These are phyloP conservation scores for Licmophora abbreviata DNA, from an alignment of 108 stramenopile species.

Conservation along the genomic window DNA sequence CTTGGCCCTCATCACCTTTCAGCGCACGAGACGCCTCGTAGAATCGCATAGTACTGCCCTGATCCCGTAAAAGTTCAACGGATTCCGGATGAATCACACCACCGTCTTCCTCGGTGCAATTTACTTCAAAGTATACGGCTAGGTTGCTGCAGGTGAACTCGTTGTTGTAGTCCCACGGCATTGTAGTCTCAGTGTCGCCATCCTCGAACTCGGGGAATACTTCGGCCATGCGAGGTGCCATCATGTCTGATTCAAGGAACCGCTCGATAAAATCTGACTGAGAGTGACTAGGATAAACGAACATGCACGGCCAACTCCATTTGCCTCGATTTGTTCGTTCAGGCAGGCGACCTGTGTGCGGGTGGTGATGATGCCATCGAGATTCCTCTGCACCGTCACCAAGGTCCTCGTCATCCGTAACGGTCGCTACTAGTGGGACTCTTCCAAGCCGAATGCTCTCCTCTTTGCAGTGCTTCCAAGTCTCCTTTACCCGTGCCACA, in stretches of 20 bases:
- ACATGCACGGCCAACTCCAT: constrained; percentile 81
- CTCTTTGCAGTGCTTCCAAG: constrained; percentile 83
- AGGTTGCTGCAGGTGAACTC: constrained; percentile 80
- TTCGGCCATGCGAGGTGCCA: constrained; percentile 79
- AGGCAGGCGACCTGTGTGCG: constrained; percentile 73
- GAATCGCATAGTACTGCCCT: constrained; percentile 72
- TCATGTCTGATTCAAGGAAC: constrained; percentile 68
- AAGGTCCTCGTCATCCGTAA: constrained; percentile 62
- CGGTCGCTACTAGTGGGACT: constrained; percentile 64
- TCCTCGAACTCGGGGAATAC: constrained; percentile 82
- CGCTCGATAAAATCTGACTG: constrained; percentile 82
- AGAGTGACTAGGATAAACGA: constrained; percentile 77
- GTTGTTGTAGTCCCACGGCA: constrained; percentile 85
- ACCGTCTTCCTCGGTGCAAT: constrained; percentile 24
- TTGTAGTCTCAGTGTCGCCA: constrained; percentile 31
- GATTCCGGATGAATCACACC: constrained; percentile 61
- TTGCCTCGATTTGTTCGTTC: constrained; percentile 10
- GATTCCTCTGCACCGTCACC: constrained; percentile 48
- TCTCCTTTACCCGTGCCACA: constrained; percentile 59
- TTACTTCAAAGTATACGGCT: constrained; percentile 84
- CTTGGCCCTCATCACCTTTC: constrained; percentile 83
- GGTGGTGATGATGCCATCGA: constrained; percentile 81
- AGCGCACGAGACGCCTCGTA: constrained; percentile 80
- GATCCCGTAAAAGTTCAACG: constrained; percentile 59
- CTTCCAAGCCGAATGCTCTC: constrained; percentile 58